A percentile compares a stretch with the other conserved stretches of the same genome.
Conservation (phyloP, 768 basidiomycete genomes). For the Lactarius hengduanensis region DNA sequence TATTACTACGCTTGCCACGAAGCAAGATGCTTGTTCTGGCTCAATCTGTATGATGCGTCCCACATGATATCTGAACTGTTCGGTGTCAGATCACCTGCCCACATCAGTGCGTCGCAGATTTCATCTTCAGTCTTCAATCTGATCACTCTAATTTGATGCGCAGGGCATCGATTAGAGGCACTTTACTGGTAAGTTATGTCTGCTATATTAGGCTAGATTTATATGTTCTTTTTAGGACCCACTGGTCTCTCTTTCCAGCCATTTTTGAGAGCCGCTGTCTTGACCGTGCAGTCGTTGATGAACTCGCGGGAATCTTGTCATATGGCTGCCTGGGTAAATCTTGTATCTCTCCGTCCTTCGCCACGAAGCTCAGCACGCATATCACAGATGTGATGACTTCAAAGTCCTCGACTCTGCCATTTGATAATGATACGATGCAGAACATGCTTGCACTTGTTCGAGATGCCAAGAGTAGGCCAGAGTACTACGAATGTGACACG, state of each 20-base stretch:
- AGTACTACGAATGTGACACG: too few relatives aligned
- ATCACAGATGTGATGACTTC: constrained; percentile 19
- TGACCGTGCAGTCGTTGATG: constrained; percentile 28
- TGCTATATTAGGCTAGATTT: neutral
- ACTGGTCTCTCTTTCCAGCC: constrained; percentile 33
- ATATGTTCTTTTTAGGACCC: constrained; percentile 26
- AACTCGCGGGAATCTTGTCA: constrained; percentile 40
- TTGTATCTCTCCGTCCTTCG: neutral
- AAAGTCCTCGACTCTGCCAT: constrained; percentile 18
- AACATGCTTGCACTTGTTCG: constrained; percentile 15
- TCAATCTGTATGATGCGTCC: constrained; percentile 43
- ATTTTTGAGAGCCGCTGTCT: constrained; percentile 17
- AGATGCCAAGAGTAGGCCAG: constrained; percentile 9
- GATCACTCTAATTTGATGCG: neutral
- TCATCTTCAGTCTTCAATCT: neutral
- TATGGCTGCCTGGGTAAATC: constrained; percentile 42
- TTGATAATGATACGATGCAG: constrained; percentile 8
- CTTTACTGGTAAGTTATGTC: constrained; percentile 31
- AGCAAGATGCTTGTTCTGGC: constrained; percentile 49
- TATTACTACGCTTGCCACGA: constrained; percentile 57
- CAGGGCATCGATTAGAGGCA: constrained; percentile 29
- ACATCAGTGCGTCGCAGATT: constrained; percentile 21
- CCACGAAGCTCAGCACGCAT: neutral
- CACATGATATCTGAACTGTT: constrained; percentile 34
- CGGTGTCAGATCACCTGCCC: constrained; percentile 18